Percentiles rank a stretch among this genome's conserved stretches.
phyloP scores from a whole-genome alignment of 169 alveolate genomes.

The Eimeria acervulina region DNA sequence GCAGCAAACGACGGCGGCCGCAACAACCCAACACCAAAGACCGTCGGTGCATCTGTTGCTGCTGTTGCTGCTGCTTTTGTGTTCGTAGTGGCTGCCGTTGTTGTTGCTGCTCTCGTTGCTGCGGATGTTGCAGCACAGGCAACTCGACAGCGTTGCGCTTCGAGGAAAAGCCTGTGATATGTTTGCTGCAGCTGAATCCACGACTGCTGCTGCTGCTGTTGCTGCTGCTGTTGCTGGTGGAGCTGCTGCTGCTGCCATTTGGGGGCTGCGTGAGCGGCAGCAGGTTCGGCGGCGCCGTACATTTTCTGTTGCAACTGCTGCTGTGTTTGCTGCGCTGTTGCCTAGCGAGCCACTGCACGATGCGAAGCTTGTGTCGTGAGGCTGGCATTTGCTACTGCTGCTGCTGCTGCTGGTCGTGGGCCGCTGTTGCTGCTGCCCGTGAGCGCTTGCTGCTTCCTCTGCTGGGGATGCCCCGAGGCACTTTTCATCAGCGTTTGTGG shows the following conservation, averaged over 20 bases:
- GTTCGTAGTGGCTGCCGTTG: not conserved
- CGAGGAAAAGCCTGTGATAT: too few species aligned
- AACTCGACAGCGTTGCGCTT: too few species aligned
- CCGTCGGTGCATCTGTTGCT: not conserved
- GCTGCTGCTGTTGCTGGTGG: conserved; percentile 12
- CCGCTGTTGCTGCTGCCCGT: conserved; percentile 40
- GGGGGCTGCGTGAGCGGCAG: too few species aligned
- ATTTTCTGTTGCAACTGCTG: not conserved
- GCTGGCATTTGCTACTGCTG: conserved; percentile 10
- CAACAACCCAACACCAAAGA: not conserved
- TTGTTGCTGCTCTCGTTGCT: not conserved
- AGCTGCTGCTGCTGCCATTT: conserved; percentile 2
- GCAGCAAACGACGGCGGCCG: conserved; percentile 25
- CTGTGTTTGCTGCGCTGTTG: not conserved
- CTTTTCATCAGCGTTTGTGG: too few species aligned
- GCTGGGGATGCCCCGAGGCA: too few species aligned
- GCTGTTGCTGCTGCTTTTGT: not conserved
- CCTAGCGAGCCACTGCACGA: not conserved
- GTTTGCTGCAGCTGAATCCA: not conserved
- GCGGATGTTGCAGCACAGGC: not conserved
- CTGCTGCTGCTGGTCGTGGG: conserved; percentile 30
- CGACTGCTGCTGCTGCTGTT: not conserved
- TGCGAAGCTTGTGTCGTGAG: conserved; percentile 11
- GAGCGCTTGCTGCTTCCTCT: too few species aligned
- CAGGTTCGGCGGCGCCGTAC: too few species aligned